Evolutionary conservation across 1,139 yeast species (phyloP), one percentile per base, ranked within the genome.

Genomic region (Suhomyces wounanorum): DNA sequence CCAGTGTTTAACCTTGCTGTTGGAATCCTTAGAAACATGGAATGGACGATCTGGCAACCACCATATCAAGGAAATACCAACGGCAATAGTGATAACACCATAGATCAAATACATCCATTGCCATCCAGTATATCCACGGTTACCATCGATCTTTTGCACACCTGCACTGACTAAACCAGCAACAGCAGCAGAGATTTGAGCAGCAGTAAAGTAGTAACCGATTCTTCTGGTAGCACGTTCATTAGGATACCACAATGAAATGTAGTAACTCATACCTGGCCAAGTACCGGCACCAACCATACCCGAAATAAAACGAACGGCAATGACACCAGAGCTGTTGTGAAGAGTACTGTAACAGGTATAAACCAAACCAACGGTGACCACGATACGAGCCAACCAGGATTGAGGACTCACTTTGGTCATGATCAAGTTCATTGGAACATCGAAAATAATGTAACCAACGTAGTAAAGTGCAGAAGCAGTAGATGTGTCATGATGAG

Each of bases 191-290:
- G 94, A 84, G 16, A 90, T 69, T 68, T 90, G 96, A 0, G 96
- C 96, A 16, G 97, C 96, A 1, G 96, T 89, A 67, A 86, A 90
- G 67, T 90, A 90, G 70, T 87, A 89, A 1, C 96, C 96, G 55
- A 90, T 87, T 62, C 97, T 75, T 57, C 83, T 79, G 3, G 96
- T 88, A 57, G 85, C 81, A 52, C 95, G 76, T 46, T 87, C 85
- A 49, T 85, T 81, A 1, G 96, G 96, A 62, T 90, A 90, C 95
- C 96, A 90, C 59, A 89, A 73, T 0, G 92, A 82, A 42, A 90
- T 77, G 61, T 89, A 90, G 68, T 89, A 89, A 23, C 92, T 85
- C 85, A 90, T 76, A 10, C 96, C 97, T 1, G 97, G 97, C 96
- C 96, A 90, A 2, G 91, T 84, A 37, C 97, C 97, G 10, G 96